Evolutionary conservation across 208 protist genomes (phyloP), one percentile per base, ranked within the genome.

Genomic region (Herpetomonas muscarum): DNA sequence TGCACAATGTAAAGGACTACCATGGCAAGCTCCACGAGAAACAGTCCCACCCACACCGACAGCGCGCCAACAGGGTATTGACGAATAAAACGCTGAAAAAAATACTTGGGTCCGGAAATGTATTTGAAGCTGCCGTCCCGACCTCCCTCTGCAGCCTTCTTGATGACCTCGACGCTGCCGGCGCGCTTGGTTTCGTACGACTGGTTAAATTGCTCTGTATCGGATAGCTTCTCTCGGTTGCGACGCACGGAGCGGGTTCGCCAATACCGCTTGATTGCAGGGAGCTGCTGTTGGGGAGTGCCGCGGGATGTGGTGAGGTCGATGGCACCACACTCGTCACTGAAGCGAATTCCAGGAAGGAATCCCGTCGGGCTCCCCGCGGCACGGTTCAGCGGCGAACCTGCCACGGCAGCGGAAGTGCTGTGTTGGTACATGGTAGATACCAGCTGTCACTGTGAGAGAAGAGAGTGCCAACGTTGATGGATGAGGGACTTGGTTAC

Each of bases 51-150:
- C 84, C 87, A 94, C 2, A 88, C 79, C 42, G 64, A 73, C 41
- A 94, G 70, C 19, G 87, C 78, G 5, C 76, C 70, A 3, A 87
- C 67, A 1, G 87, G 78, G 54, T 84, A 70, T 59, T 90, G 59
- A 13, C 83, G 73, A 30, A 91, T 72, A 61, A 94, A 79, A 39
- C 67, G 63, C 48, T 91, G 83, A 51, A 91, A 94, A 52, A 86
- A 85, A 67, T 84, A 84, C 66, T 77, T 72, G 0, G 67, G 54
- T 0, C 87, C 87, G n/a, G 81, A 76, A 34, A 88, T 82, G 62
- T 86, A 91, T 17, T 53, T 61, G 65, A 93, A 93, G 19, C 83
- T 74, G 25, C 54, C 45, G 22, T 54, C 48, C 53, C 54, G 30
- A 34, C 42, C 15, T 37, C 57, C 62, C 45, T 46, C 26, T 47